A percentile compares a stretch with the other conserved stretches of the same genome.
Conservation (phyloP, 176 grass and related monocot genomes). For the Juncus effusus region DNA sequence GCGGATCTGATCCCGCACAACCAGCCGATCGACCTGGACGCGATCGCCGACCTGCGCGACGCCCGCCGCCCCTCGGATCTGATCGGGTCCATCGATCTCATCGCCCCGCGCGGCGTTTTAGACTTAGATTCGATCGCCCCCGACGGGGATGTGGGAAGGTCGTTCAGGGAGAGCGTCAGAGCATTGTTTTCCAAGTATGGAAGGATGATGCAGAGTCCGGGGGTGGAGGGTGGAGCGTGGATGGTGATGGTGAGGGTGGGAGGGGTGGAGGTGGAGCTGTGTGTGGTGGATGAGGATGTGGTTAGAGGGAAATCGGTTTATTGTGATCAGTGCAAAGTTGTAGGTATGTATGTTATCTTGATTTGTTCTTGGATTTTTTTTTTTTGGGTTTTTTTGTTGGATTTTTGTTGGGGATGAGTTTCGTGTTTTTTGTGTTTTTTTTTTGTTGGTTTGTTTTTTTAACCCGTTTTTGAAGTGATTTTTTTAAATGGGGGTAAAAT, state of each 20-base stretch:
- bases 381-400: neutral
- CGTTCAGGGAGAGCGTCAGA: slow-evolving; percentile 72
- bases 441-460: neutral
- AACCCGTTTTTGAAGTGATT: neutral
- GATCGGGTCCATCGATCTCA: slow-evolving; percentile 19
- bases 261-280: slow-evolving; percentile 49
- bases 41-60: slow-evolving; percentile 20
- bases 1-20: slow-evolving; percentile 43
- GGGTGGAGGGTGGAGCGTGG: slow-evolving; percentile 57
- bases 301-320: slow-evolving; percentile 81
- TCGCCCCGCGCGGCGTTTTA: slow-evolving; percentile 11
- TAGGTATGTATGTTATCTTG: slow-evolving; percentile 51
- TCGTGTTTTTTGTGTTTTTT: neutral
- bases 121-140: slow-evolving; percentile 26
- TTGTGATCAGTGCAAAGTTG: slow-evolving; percentile 97
- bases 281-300: slow-evolving; percentile 89
- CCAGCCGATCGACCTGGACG: slow-evolving; percentile 28
- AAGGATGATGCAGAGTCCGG: slow-evolving; percentile 52
- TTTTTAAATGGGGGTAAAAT: neutral
- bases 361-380: slow-evolving; percentile 24
- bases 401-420: too few relatives aligned
- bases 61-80: slow-evolving; percentile 22
- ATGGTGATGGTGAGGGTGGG: slow-evolving; percentile 49
- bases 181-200: slow-evolving; percentile 65
- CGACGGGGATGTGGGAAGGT: slow-evolving; percentile 44